Base-by-base conservation (phyloP, 805 yeast species). In the Yamadazyma endophytica region DNA sequence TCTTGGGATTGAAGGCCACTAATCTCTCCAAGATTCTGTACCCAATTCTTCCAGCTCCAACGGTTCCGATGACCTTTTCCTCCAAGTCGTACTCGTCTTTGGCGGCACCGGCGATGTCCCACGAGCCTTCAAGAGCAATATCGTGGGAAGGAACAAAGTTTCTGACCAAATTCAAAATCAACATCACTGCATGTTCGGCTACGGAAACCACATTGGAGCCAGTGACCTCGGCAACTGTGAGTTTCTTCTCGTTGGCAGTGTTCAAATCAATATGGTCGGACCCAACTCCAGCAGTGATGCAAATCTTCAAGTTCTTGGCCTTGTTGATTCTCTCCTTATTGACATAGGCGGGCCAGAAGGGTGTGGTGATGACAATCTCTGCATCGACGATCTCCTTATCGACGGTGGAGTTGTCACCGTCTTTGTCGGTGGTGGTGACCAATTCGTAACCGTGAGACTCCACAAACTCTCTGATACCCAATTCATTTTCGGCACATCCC, bases 231-330 rank as follows among this genome's bases (percentile, higher is more conserved):
- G 77, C 64, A 13, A 83, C 92, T 12, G 82, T 69, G 49, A 83
- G 74, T 40, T 75, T 71, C 37, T 64, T 63, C 42, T 73, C 77
- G 44, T 77, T 74, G 42, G 85, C 78, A 46, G 82, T 82, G 44
- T 70, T 70, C 47, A 83, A 68, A 50, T 82, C 90, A 40, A 82
- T 68, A 58, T 83, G 92, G 54, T 83, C 92, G 13, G 87, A 79
- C 9, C 94, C 94, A 37, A 83, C 88, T 46, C 92, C 94, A 7
- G 94, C 94, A 29, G 89, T 83, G 45, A 82, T 68, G 38, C 79
- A 64, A 31, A 80, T 51, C 64, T 81, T 82, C 58, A 83, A 70
- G 32, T 79, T 81, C 54, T 78, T 77, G 20, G 90, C 89, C 50
- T 73, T 71, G 29, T 64, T 76, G 41, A 83, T 70, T 48, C 90